Conservation (phyloP, 495 filamentous ascomycete genomes). For the Penicillium paradoxum region DNA sequence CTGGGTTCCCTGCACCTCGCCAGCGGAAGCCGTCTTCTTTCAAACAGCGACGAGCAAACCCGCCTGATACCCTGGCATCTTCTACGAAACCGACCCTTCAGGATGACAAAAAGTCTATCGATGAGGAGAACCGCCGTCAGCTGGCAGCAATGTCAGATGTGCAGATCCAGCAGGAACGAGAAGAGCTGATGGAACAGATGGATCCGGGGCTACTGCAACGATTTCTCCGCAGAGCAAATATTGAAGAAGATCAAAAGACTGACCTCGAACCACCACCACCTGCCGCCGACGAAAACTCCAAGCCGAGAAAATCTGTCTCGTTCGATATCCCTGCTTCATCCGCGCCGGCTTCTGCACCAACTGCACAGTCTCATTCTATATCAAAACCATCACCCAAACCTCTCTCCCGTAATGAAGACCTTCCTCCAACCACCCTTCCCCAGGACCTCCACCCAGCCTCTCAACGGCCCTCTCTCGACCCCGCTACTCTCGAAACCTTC, state of each 20-base stretch:
- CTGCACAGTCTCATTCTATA: constrained; percentile 1
- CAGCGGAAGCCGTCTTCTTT: constrained; percentile 72
- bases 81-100: constrained; percentile 16
- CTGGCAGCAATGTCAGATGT: constrained; percentile 73
- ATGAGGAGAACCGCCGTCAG: constrained; percentile 71
- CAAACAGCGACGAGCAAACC: constrained; percentile 57
- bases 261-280: neutral
- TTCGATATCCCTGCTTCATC: constrained; percentile 21
- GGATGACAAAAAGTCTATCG: constrained; percentile 62
- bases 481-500: constrained; percentile 59
- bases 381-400: constrained; percentile 2
- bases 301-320: constrained; percentile 29
- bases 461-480: constrained; percentile 32
- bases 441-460: constrained; percentile 42
- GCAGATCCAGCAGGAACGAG: constrained; percentile 72
- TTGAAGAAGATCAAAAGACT: constrained; percentile 53
- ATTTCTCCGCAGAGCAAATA: constrained; percentile 71
- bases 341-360: neutral
- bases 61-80: neutral
- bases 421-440: constrained; percentile 30
- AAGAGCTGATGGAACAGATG: constrained; percentile 66
- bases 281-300: constrained; percentile 1
- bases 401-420: constrained; percentile 27
- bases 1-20: constrained; percentile 85
- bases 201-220: constrained; percentile 67